Evolutionary conservation across 176 grass and related monocot species (phyloP), one percentile per base, ranked within the genome.

Genomic region (Bolboschoenus planiculmis): DNA sequence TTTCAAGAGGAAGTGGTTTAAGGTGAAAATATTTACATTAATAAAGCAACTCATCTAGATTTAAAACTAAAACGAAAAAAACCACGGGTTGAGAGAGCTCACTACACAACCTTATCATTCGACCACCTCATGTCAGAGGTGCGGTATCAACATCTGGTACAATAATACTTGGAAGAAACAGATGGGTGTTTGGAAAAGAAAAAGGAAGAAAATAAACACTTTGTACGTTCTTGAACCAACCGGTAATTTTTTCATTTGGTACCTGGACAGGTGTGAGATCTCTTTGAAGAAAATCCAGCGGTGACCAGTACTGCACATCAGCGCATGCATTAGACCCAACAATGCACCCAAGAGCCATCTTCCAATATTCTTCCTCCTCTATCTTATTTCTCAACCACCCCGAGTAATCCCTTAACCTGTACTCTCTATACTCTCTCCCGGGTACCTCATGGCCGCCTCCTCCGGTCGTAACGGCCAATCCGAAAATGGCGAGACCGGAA

Each of bases 341-440:
- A 74, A 89, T 78, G 66, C 87, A 89, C 2, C 83, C 87, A 6
- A 85, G 20, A 18, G 66, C 87, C 11, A 83, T 66, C 33, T 40
- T 77, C 87, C 87, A 89, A 33, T 82, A 85, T 8, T 46, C 31
- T 33, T 54, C 48, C 78, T 85, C 42, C 44, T 84, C 62, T 40
- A 89, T 83, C 67, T 34, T 73, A 21, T 18, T 51, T 68, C 79
- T 88, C 13, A 97, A 88, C 94, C 94, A 97, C 10, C 44, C 6
- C 2, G 91, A 90, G 86, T 97, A 94, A 77, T 92, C 90, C 14
- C 33, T 27, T 56, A 92, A 27, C 14, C 50, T 83, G 80, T 92
- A 94, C 90, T 97, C 94, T 29, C 81, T 83, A 87, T 97, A 97
- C 2, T 81, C 76, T 76, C 88, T 83, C 6, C 94, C 90, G 0